A percentile compares a stretch with the other conserved stretches of the same genome.
Conservation (phyloP, 2,329 filamentous ascomycete genomes). For the Arthrobotrys sphaeroides region DNA sequence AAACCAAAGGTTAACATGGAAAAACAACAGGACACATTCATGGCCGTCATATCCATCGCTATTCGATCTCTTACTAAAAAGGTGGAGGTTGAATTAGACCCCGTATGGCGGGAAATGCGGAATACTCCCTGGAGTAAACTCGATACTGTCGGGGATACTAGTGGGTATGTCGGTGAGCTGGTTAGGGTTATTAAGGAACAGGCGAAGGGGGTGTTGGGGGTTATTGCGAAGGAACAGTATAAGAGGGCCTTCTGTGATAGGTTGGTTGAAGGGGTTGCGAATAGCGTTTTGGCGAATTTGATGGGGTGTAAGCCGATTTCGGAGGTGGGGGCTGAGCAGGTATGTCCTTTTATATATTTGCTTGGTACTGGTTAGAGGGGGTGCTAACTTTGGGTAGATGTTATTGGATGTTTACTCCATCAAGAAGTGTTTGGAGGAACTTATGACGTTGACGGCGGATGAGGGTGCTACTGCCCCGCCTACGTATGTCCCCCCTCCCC, state of each 20-base stretch:
- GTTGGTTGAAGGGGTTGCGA: conserved; percentile 85
- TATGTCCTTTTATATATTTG: conserved; percentile 62
- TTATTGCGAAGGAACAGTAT: conserved; percentile 90
- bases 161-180: conserved; percentile 86
- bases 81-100: conserved; percentile 83
- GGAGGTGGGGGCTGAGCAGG: conserved; percentile 92
- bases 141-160: conserved; percentile 92
- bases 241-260: conserved; percentile 95
- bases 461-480: conserved; percentile 69
- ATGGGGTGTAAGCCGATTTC: conserved; percentile 90
- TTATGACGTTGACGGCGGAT: conserved; percentile 71
- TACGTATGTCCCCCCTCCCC: conserved; percentile 59
- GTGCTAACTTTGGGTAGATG: conserved; percentile 71
- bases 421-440: conserved; percentile 77
- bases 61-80: conserved; percentile 84
- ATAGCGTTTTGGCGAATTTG: conserved; percentile 79
- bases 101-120: conserved; percentile 94
- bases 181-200: conserved; percentile 76
- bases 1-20: conserved; percentile 83
- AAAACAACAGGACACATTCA: conserved; percentile 91
- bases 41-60: conserved; percentile 89
- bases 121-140: conserved; percentile 95
- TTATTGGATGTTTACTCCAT: conserved; percentile 92
- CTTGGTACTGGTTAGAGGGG: not conserved
- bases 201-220: conserved; percentile 76